Evolutionary conservation across 1,284 basidiomycete genomes (phyloP).

Genomic region (Ustilago xerochloae): DNA sequence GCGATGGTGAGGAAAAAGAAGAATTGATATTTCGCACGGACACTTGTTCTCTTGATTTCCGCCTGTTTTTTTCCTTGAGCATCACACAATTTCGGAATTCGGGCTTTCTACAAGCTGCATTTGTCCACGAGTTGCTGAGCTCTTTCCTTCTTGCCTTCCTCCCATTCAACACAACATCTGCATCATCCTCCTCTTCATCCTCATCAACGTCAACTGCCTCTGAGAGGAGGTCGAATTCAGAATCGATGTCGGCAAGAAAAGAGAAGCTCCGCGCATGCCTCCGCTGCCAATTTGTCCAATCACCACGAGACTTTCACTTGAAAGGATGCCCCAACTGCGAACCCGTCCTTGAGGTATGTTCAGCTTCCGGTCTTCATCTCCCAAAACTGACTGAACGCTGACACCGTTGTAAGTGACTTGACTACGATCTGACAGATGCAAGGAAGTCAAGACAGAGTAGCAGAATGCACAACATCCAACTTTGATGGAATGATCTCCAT

Average conservation of each 20-base stretch:
- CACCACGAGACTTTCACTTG: constrained; percentile 83
- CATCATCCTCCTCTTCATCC: neutral
- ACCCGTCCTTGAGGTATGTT: constrained; percentile 84
- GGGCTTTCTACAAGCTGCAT: neutral
- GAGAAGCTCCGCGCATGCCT: constrained; percentile 85
- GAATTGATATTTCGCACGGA: constrained; percentile 16
- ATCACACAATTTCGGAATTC: constrained; percentile 17
- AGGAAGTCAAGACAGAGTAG: constrained; percentile 83
- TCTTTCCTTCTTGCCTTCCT: neutral
- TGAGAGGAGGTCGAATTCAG: no score
- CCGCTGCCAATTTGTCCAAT: constrained; percentile 88
- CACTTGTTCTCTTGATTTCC: neutral
- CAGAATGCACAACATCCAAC: constrained; percentile 88
- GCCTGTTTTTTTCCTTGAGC: no score
- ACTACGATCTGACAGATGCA: constrained; percentile 77
- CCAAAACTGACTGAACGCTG: neutral
- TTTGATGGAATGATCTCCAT: constrained; percentile 93
- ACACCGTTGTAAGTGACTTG: neutral
- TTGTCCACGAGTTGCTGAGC: neutral
- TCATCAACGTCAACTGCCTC: neutral
- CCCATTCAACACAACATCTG: constrained; percentile 2
- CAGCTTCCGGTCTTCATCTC: neutral
- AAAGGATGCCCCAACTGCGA: constrained; percentile 97
- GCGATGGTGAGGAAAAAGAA: neutral
- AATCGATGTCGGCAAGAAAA: constrained; percentile 48